Evolutionary conservation across 352 stramenopile genomes (phyloP).

Genomic region (Pythium chondricola): DNA sequence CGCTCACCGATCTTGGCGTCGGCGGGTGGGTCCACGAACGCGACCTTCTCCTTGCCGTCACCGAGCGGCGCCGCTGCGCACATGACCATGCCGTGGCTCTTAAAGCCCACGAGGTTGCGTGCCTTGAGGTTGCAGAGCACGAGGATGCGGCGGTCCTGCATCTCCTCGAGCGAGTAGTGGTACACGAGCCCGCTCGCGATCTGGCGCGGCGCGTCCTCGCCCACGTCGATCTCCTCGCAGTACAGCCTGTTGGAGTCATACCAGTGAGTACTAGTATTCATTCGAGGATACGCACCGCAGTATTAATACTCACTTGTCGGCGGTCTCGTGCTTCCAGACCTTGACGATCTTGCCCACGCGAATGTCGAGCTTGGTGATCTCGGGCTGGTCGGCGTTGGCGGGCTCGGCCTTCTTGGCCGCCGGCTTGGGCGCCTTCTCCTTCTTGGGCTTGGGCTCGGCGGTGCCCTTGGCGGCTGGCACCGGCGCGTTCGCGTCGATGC

Average conservation of each 20-base stretch:
- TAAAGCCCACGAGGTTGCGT: constrained; percentile 87
- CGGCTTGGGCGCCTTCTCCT: constrained; percentile 41
- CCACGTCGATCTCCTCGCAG: constrained; percentile 90
- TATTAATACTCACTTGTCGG: constrained; percentile 58
- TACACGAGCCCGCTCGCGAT: constrained; percentile 85
- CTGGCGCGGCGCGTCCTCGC: constrained; percentile 76
- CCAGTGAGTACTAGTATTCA: background rate
- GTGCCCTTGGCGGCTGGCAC: constrained; percentile 31
- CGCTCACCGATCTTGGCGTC: constrained; percentile 71
- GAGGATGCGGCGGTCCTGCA: constrained; percentile 78
- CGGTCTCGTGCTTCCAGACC: constrained; percentile 89
- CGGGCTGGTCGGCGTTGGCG: constrained; percentile 52
- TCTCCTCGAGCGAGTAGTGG: constrained; percentile 85
- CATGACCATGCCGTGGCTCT: constrained; percentile 90
- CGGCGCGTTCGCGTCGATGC: constrained; percentile 62
- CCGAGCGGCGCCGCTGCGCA: constrained; percentile 65
- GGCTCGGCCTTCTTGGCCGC: constrained; percentile 29
- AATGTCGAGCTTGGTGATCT: constrained; percentile 91
- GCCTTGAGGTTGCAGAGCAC: constrained; percentile 91
- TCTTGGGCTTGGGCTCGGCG: constrained; percentile 31
- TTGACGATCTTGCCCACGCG: constrained; percentile 89
- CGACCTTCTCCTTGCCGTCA: constrained; percentile 75
- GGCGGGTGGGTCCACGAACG: constrained; percentile 77
- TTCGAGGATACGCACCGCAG: background rate
- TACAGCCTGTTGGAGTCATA: constrained; percentile 46